phyloP scores from a whole-genome alignment of 2,329 filamentous ascomycete species.

The Penicillium fuscoglaucum region DNA sequence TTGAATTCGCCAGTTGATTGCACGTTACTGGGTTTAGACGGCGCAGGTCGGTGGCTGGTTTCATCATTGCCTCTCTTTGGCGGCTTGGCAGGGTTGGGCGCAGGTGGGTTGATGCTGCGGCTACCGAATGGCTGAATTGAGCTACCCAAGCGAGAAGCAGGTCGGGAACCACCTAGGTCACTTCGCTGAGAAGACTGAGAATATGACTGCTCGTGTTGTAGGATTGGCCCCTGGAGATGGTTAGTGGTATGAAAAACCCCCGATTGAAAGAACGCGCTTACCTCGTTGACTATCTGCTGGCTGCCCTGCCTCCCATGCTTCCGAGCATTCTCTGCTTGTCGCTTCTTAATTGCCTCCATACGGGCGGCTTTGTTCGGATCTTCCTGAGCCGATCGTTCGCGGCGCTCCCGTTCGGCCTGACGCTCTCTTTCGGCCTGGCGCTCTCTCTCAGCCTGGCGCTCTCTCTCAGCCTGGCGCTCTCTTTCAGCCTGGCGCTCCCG shows the following conservation, averaged over 20 bases:
- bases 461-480: conserved; percentile 9
- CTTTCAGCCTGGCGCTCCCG: conserved; percentile 47
- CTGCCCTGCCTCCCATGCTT: conserved; percentile 49
- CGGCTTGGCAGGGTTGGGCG: conserved; percentile 67
- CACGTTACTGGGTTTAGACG: conserved; percentile 46
- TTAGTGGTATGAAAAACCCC: conserved; percentile 2
- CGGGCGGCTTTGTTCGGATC: conserved; percentile 68
- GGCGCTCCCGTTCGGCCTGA: conserved; percentile 45
- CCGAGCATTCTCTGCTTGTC: conserved; percentile 49
- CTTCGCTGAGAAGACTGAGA: conserved; percentile 40
- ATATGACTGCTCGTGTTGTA: conserved; percentile 34
- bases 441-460: conserved; percentile 13
- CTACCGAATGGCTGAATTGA: conserved; percentile 58
- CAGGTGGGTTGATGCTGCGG: conserved; percentile 58
- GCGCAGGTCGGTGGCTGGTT: conserved; percentile 50
- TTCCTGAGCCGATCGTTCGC: conserved; percentile 50
- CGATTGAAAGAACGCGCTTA: conserved; percentile 24
- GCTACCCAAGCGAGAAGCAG: conserved; percentile 48
- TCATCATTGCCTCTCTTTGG: conserved; percentile 70
- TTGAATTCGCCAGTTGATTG: conserved; percentile 73
- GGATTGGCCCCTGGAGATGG: conserved; percentile 22
- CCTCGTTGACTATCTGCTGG: conserved; percentile 42
- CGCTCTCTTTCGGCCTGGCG: conserved; percentile 22
- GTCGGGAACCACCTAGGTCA: conserved; percentile 53
- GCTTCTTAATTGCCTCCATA: conserved; percentile 59